Base-by-base conservation (phyloP, 2,329 filamentous ascomycete species). In the Beauveria asiatica region DNA sequence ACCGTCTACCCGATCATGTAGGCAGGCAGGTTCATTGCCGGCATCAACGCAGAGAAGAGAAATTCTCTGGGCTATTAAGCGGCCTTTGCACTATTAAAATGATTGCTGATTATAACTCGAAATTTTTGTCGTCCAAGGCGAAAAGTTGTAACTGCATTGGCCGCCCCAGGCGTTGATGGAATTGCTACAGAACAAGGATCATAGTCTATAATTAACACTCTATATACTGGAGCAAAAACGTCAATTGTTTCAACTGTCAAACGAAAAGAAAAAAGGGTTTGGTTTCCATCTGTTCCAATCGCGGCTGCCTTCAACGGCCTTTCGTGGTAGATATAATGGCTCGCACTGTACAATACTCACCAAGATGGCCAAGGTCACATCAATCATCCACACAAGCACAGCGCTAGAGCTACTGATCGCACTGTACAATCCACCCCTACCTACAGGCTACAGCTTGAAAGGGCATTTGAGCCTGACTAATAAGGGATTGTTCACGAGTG, bases 381-480 rank as follows among this genome's bases (percentile, higher is more conserved):
- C 13, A 41, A 33, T 21, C 44, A 13, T 39, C 44, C 16, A 39
- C 45, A 17, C 25, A 9, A 13, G 39, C 17, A 55, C 41, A 45
- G 41, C 39, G n/a, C 21, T 41, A 23, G 52, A 13, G 52, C 39
- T 23, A n/a, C 37, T 42, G 56, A 50, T 51, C 56, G 56, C 56
- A 58, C 56, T 58, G 56, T 58, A 58, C 46, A 37, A 42, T 49
- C 56, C 46, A 50, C 56, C 33, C 25, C n/a, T n/a, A n/a, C n/a
- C n/a, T n/a, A n/a, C n/a, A n/a, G n/a, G n/a, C n/a, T 58, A 46
- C 56, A 58, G 33, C 33, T 37, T 16, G 33, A 5, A 37, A 58
- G 56, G 45, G 56, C 54, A 8, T 49, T 45, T 37, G 30, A 46
- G 46, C 46, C 37, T 39, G 37, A 51, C 46, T 48, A 44, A 30